Evolutionary conservation across 768 basidiomycete genomes (phyloP).

Genomic region (Ramaria sp.): DNA sequence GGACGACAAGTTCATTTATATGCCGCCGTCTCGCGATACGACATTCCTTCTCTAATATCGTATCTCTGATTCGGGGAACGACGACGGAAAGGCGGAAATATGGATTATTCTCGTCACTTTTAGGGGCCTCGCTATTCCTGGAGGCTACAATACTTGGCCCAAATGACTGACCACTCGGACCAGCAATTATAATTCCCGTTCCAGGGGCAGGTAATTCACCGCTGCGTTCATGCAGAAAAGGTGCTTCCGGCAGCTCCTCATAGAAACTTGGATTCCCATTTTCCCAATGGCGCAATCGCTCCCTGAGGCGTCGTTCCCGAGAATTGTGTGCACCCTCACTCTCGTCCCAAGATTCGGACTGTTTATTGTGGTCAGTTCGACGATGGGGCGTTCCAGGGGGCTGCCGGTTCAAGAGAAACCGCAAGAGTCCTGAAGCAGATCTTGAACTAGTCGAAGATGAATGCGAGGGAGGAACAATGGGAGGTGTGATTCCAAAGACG

Average conservation of each 20-base stretch:
- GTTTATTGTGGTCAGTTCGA: not conserved
- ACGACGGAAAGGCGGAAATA: conserved; percentile 64
- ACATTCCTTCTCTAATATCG: conserved; percentile 38
- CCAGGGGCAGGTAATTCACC: conserved; percentile 11
- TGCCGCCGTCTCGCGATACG: conserved; percentile 57
- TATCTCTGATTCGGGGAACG: conserved; percentile 51
- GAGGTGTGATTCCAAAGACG: conserved; percentile 78
- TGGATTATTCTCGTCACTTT: conserved; percentile 19
- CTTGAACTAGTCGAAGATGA: conserved; percentile 17
- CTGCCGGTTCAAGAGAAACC: conserved; percentile 34
- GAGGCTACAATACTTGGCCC: conserved; percentile 7
- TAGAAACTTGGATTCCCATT: conserved; percentile 44
- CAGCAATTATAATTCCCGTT: conserved; percentile 36
- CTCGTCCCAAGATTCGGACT: conserved; percentile 45
- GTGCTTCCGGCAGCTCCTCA: conserved; percentile 47
- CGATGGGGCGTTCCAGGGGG: conserved; percentile 19
- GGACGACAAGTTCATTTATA: conserved; percentile 71
- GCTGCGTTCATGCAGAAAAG: conserved; percentile 24
- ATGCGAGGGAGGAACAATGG: conserved; percentile 42
- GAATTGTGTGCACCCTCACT: conserved; percentile 53
- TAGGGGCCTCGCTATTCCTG: conserved; percentile 9
- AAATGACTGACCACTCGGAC: conserved; percentile 20
- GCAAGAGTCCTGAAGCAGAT: conserved; percentile 23
- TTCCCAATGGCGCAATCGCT: conserved; percentile 68
- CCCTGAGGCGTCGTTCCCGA: conserved; percentile 60